Evolutionary conservation across 441 rosid genomes (phyloP), one percentile per base, ranked within the genome.

Genomic region (Jatropha multifida): DNA sequence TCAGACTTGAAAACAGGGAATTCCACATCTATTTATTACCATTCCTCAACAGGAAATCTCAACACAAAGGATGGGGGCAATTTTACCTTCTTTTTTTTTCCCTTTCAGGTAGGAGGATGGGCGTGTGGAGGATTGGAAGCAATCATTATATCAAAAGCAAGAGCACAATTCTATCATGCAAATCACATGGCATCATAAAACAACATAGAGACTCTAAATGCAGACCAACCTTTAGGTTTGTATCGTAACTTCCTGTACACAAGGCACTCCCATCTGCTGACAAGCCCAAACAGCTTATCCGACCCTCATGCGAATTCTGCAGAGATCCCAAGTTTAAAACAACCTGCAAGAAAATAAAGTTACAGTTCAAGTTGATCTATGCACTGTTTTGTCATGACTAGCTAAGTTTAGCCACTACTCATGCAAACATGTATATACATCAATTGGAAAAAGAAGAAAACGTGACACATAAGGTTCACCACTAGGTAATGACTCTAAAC

Each of bases 261-360:
- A 96, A 81, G 81, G 98, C 98, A 85, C 99, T 96, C 83, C 98
- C 99, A 83, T 96, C 98, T 73, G 96, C 88, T 56, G 98, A 92
- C 88, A 96, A 80, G 68, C 95, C 98, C 89, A 94, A 84, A 85
- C 98, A 94, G 80, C 88, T 94, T 79, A 94, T 87, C 81, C 90
- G 82, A 62, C 77, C 75, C 80, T 80, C 91, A 49, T 96, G 99
- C 3, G 98, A 94, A 83, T 86, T 90, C 46, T 93, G 94, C 68
- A 89, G 83, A 26, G 88, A 61, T 70, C 98, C 94, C 86, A 94
- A 79, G 84, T 96, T 77, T 87, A 91, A 86, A 62, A 92, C 98
- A 78, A 85, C 94, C 99, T 96, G 83, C 81, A 75, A 82, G 64
- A 62, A 12, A 68, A 61, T 13, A n/a, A 58, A 65, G 49, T 68